phyloP scores from a whole-genome alignment of 2,329 filamentous ascomycete genomes.

The Elsinoe fawcettii region DNA sequence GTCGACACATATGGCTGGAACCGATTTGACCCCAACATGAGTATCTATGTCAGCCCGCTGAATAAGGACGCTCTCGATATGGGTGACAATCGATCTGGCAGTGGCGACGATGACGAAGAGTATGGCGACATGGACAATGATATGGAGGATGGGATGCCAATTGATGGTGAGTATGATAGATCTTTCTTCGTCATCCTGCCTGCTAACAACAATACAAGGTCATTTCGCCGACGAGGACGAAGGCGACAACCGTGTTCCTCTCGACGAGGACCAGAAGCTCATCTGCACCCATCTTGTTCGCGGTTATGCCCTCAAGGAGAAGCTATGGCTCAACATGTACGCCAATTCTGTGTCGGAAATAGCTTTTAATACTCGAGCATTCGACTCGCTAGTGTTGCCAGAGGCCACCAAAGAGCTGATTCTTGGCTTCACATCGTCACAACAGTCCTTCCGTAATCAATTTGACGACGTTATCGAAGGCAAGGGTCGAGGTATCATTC shows the following conservation, averaged over 20 bases:
- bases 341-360: conserved; percentile 37
- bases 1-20: conserved; percentile 46
- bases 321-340: conserved; percentile 36
- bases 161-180: conserved; percentile 24
- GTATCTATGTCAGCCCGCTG: conserved; percentile 32
- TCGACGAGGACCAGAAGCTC: conserved; percentile 29
- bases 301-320: conserved; percentile 36
- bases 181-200: not conserved
- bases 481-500: conserved; percentile 46
- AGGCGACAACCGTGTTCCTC: conserved; percentile 18
- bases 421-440: conserved; percentile 39
- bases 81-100: conserved; percentile 14
- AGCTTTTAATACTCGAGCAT: conserved; percentile 39
- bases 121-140: conserved; percentile 19
- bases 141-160: conserved; percentile 26
- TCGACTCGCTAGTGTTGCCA: conserved; percentile 43
- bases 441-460: conserved; percentile 31
- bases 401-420: conserved; percentile 42
- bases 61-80: conserved; percentile 15
- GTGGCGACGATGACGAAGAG: conserved; percentile 20
- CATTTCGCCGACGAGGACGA: conserved; percentile 25
- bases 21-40: conserved; percentile 38
- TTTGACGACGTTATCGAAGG: conserved; percentile 47
- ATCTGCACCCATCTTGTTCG: conserved; percentile 27
- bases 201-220: not conserved